Conservation (phyloP, 192 early-diverging fungal genomes). For the Coemansia sp. region DNA sequence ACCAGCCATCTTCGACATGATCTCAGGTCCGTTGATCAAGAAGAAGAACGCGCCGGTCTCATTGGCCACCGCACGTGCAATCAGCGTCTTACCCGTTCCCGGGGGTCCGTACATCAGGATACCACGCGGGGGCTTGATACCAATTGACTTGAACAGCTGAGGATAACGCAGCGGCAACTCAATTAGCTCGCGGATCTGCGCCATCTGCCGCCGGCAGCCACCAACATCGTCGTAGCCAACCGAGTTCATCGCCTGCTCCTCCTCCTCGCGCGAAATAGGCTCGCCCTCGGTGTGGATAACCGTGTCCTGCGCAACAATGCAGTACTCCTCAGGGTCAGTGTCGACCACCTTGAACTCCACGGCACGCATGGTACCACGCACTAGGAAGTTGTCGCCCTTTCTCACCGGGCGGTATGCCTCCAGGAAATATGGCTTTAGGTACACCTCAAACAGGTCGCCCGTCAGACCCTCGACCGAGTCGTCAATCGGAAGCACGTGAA, state of each 20-base stretch:
- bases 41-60: slow-evolving; percentile 99
- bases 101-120: slow-evolving; percentile 98
- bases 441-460: slow-evolving; percentile 96
- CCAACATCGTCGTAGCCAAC: slow-evolving; percentile 99
- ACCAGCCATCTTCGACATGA: slow-evolving; percentile 99
- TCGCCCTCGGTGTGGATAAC: slow-evolving; percentile 99
- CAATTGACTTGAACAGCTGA: slow-evolving; percentile 97
- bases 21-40: slow-evolving; percentile 98
- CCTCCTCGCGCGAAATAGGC: slow-evolving; percentile 98
- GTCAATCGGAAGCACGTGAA: slow-evolving; percentile 96
- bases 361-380: slow-evolving; percentile 93
- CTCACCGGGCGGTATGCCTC: slow-evolving; percentile 96
- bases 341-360: slow-evolving; percentile 99
- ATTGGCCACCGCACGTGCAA: slow-evolving; percentile 98
- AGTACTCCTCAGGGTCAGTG: slow-evolving; percentile 91
- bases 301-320: slow-evolving; percentile 97
- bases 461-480: slow-evolving; percentile 97
- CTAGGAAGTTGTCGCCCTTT: slow-evolving; percentile 92
- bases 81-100: slow-evolving; percentile 98
- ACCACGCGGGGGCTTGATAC: slow-evolving; percentile 98
- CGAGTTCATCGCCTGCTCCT: slow-evolving; percentile 87
- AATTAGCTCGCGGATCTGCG: slow-evolving; percentile 98
- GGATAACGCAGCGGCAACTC: slow-evolving; percentile 97
- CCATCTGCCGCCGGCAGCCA: slow-evolving; percentile 97
- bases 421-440: slow-evolving; percentile 97